Evolutionary conservation across 345 rosid species (phyloP), one percentile per base, ranked within the genome.

Genomic region (Mercurialis annua): DNA sequence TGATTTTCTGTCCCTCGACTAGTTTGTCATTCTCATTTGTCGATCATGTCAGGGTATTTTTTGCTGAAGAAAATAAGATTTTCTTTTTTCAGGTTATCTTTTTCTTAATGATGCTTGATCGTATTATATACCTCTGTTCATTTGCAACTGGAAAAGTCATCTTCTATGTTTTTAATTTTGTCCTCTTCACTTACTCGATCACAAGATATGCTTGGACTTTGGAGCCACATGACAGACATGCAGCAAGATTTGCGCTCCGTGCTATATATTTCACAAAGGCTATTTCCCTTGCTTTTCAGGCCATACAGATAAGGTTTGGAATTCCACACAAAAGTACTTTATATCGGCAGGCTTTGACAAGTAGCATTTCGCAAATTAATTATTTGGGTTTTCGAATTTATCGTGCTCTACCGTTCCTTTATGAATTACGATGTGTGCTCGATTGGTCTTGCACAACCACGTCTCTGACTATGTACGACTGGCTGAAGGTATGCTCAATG

Each of bases 391-490:
- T 75, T 66, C 75, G 84, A 29, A 61, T 81, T 15, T 81, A 81
- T 68, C 82, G 82, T n/a, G 80, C 82, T 30, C 52, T 81, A 56
- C 84, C 84, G 18, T 81, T 81, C 69, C 78, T 81, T 30, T 73
- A 81, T 55, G 84, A 81, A 71, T 53, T 81, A 33, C 78, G 84
- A 57, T 81, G 84, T 51, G 84, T 81, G 40, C 84, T 81, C 53
- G 84, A 81, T 67, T 81, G 84, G 84, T 81, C 84, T 44, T 81
- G 84, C 78, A 81, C 84, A 12, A 66, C 84, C 17, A 81, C 84
- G 23, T 78, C 84, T 10, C 73, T 81, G 82, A 81, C 78, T 34
- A 78, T 81, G 84, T 81, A 81, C 50, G 84, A 78, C 62, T 81
- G 84, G 84, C 51, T 78, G 66, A 81, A 81, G 82, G 84, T 81